These are phyloP conservation scores for Mucuna pruriens DNA, from an alignment of 306 rosid genomes.

Conservation along the genomic window DNA sequence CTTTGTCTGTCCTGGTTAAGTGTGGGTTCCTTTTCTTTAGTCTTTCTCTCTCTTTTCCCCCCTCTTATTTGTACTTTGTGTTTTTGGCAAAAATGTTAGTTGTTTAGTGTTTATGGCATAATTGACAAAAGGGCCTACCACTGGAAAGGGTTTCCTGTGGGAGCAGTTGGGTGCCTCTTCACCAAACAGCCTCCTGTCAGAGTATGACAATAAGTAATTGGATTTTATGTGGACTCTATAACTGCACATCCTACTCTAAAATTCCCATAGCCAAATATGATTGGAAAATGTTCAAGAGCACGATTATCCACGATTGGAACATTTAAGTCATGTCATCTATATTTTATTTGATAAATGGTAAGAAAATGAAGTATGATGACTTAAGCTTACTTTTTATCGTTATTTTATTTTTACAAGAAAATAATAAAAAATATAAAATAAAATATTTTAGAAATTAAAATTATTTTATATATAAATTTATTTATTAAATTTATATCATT, in stretches of 20 bases:
- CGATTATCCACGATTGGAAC: no score
- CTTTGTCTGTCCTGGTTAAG: background rate
- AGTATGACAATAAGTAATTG: slow-evolving; percentile 30
- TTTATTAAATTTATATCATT: no score
- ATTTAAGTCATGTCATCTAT: no score
- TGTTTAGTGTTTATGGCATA: slow-evolving; percentile 18
- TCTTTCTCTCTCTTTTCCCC: background rate
- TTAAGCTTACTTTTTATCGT: no score
- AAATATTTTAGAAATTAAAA: no score
- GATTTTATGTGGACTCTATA: slow-evolving; percentile 54
- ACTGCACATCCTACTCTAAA: slow-evolving; percentile 24
- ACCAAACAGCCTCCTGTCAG: slow-evolving; percentile 48
- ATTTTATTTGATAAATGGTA: no score
- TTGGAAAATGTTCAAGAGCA: slow-evolving; percentile 43
- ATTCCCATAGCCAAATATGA: slow-evolving; percentile 34
- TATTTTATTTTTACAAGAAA: no score
- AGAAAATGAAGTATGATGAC: no score
- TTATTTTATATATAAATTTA: no score
- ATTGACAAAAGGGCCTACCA: slow-evolving; percentile 41
- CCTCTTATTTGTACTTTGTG: background rate
- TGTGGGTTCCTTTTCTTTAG: background rate
- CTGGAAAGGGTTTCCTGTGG: slow-evolving; percentile 27
- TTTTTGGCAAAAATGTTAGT: slow-evolving; percentile 18
- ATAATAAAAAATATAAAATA: no score
- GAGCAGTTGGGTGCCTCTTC: slow-evolving; percentile 57